Conservation (phyloP, 768 basidiomycete species). For the Pisolithus sp. region DNA sequence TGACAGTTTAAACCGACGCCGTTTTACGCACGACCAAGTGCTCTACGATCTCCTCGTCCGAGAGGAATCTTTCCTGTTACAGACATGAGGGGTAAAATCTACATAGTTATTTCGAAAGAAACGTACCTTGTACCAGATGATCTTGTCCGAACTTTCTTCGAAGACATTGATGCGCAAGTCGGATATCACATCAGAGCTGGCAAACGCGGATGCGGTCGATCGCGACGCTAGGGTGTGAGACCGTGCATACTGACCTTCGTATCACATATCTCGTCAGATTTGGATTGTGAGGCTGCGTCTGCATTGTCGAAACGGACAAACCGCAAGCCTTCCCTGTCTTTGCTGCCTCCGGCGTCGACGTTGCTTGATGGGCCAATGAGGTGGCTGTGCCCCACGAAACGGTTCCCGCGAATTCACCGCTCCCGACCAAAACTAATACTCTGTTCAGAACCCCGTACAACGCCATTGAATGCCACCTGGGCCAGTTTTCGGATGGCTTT, state of each 20-base stretch:
- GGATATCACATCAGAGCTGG: constrained; percentile 66
- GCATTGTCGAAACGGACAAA: constrained; percentile 11
- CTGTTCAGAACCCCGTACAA: background rate
- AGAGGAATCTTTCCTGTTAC: constrained; percentile 63
- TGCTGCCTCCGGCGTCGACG: too few relatives aligned
- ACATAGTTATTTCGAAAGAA: background rate
- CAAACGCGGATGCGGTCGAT: background rate
- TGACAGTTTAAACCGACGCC: background rate
- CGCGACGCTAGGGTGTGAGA: background rate
- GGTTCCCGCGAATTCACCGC: too few relatives aligned
- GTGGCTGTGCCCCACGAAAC: too few relatives aligned
- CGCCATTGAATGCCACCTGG: constrained; percentile 53
- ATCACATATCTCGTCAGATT: constrained; percentile 27
- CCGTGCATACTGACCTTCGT: constrained; percentile 19
- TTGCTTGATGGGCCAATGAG: too few relatives aligned
- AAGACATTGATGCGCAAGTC: constrained; percentile 63
- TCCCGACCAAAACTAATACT: too few relatives aligned
- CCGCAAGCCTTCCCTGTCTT: background rate
- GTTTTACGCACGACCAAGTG: constrained; percentile 53
- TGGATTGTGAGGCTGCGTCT: constrained; percentile 17
- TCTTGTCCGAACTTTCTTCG: constrained; percentile 48
- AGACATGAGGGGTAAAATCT: constrained; percentile 6
- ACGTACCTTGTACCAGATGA: constrained; percentile 71
- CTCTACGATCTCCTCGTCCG: constrained; percentile 71
- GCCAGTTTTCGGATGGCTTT: constrained; percentile 65